Evolutionary conservation across 2,329 filamentous ascomycete genomes (phyloP), one percentile per base, ranked within the genome.

Genomic region (Alternaria burnsii): DNA sequence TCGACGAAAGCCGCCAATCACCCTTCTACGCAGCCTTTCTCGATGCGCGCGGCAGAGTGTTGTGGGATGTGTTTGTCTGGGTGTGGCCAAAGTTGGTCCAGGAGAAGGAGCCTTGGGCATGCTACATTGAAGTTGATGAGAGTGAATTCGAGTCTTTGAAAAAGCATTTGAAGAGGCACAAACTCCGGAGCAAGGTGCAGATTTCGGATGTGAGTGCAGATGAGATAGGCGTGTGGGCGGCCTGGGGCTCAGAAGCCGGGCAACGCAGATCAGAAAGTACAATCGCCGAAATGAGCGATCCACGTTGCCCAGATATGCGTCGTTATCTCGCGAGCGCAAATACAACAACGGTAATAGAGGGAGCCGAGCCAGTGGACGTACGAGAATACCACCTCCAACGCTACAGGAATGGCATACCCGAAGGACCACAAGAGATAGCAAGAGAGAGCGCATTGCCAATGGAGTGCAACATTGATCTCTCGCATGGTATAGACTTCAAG

Each of bases 1-100:
- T 93, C 64, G 78, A 87, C 53, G 79, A 85, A 0, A 71, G 81
- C 8, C 78, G 51, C 14, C 57, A 68, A 8, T 63, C 80, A 2
- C 78, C 74, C 0, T 77, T 75, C 58, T 98, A 97, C 79, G 85
- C 90, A 7, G 92, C 89, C 0, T 97, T 99, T 72, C 84, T 99
- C 42, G 97, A 91, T 68, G 92, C 94, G 8, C 79, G 79, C 34
- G 95, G 95, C 42, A 87, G 94, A 58, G 86, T 99, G 10, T 82
- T 97, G 43, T 87, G 94, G 81, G 95, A 99, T 80, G 91, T 93
- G 53, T 97, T 98, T 78, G 84, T 99, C 48, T 97, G 97, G 82
- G 67, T 70, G 34, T 73, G 67, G 55, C 69, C 71, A 7, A 61
- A 66, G 34, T 55, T 71, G 26, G 51, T 64, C 5, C 68, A 65